Evolutionary conservation across 1,284 basidiomycete species (phyloP).

Genomic region (Fistulina hepatica): DNA sequence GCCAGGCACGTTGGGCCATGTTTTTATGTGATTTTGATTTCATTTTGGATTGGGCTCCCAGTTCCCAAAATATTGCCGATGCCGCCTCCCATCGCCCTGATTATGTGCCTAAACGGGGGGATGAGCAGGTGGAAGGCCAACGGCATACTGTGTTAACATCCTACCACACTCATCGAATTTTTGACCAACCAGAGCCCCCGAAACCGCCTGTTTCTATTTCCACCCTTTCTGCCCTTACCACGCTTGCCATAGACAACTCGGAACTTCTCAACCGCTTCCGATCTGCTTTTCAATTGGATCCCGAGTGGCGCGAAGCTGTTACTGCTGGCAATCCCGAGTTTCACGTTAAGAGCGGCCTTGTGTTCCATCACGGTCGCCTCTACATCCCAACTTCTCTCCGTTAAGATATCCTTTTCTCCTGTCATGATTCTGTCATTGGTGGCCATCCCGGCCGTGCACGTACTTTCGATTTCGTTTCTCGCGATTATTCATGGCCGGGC

Average conservation of each 20-base stretch:
- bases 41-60: constrained; percentile 14
- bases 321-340: constrained; percentile 20
- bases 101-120: constrained; percentile 14
- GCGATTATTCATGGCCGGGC: constrained; percentile 17
- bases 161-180: no score
- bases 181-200: no score
- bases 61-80: constrained; percentile 20
- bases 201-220: no score
- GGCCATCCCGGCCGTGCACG: constrained; percentile 22
- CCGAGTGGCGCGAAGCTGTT: constrained; percentile 23
- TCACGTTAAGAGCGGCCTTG: constrained; percentile 19
- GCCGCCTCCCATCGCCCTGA: constrained; percentile 21
- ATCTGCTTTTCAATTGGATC: constrained; percentile 17
- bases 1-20: constrained; percentile 6
- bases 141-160: no score
- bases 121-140: no score
- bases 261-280: constrained; percentile 23
- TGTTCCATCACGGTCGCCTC: constrained; percentile 24
- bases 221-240: constrained; percentile 18
- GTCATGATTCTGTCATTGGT: constrained; percentile 20
- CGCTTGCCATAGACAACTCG: constrained; percentile 22
- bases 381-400: constrained; percentile 27
- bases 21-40: constrained; percentile 9
- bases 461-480: constrained; percentile 16
- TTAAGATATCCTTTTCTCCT: constrained; percentile 18